Base-by-base conservation (phyloP, 1,284 basidiomycete species). In the Puccinia coronata region DNA sequence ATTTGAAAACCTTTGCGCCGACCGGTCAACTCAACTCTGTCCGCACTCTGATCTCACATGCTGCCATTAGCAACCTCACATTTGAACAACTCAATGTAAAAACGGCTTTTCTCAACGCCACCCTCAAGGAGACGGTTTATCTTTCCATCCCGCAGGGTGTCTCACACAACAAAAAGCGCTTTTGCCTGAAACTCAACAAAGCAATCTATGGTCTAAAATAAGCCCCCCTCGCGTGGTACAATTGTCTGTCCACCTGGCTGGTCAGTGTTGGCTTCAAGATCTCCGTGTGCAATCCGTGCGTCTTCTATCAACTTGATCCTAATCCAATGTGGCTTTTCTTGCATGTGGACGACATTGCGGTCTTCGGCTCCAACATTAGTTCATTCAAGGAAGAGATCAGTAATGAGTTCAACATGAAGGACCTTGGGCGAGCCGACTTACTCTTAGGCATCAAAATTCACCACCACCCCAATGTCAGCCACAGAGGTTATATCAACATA, bases 121-220 rank as follows among this genome's bases (percentile, higher is more conserved):
- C 16, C 31, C 23, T 65, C 6, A 34, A 65, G 1, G 16, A 65
- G 16, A 34, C 18, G 9, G 61, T 65, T 9, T 43, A 5, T 43
- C 16, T 65, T 6, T 65, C 61, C 31, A 16, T 43, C 39, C 61
- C 61, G 12, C 34, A 65, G 23, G 61, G 61, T 23, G 14, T 53
- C 25, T 18, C 16, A 6, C 36, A 5, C 3, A 20, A 49, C 16
- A 41, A 39, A 28, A 41, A 73, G n/a, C 9, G 2, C 25, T 18
- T 18, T 57, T 57, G 55, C 14, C n/a, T 57, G 8, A 57, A 47
- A 41, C 31, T 75, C 4, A 61, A 75, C 8, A 75, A 75, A 57
- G 43, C 73, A 6, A n/a, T 75, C 36, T 75, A 75, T 25, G 53
- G 73, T 6, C n/a, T 75, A 12, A 59, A 75, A 47, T 57, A 75